Conservation (phyloP, 2,329 filamentous ascomycete species). For the Fusarium sp. region DNA sequence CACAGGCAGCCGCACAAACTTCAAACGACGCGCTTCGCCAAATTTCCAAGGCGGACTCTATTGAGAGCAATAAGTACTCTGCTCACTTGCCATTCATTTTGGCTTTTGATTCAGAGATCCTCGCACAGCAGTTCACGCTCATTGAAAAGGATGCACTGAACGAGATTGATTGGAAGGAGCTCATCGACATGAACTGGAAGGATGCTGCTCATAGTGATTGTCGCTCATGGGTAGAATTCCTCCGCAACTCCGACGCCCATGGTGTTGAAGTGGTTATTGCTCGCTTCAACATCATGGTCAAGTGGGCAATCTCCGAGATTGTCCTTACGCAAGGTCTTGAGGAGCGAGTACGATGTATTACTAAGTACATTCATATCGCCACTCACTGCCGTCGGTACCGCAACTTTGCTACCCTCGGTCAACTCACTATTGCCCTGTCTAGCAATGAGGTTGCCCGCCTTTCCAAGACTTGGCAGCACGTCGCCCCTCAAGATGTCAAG, state of each 20-base stretch:
- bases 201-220: conserved; percentile 73
- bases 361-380: conserved; percentile 87
- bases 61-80: conserved; percentile 57
- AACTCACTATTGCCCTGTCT: conserved; percentile 81
- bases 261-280: conserved; percentile 88
- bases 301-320: conserved; percentile 86
- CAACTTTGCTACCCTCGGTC: conserved; percentile 87
- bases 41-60: conserved; percentile 50
- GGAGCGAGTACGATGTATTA: conserved; percentile 81
- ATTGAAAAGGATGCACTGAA: conserved; percentile 89
- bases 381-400: conserved; percentile 79
- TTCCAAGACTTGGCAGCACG: conserved; percentile 76
- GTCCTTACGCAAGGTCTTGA: conserved; percentile 78
- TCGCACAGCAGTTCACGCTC: conserved; percentile 86
- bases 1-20: conserved; percentile 48
- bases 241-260: conserved; percentile 77
- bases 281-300: conserved; percentile 89
- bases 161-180: conserved; percentile 89
- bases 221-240: conserved; percentile 85
- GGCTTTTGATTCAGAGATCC: conserved; percentile 81
- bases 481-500: conserved; percentile 74
- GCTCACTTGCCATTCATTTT: conserved; percentile 84
- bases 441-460: conserved; percentile 79
- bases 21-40: conserved; percentile 55
- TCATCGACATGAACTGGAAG: conserved; percentile 87